phyloP scores from a whole-genome alignment of 352 stramenopile species.

The Ophiocytium majus region DNA sequence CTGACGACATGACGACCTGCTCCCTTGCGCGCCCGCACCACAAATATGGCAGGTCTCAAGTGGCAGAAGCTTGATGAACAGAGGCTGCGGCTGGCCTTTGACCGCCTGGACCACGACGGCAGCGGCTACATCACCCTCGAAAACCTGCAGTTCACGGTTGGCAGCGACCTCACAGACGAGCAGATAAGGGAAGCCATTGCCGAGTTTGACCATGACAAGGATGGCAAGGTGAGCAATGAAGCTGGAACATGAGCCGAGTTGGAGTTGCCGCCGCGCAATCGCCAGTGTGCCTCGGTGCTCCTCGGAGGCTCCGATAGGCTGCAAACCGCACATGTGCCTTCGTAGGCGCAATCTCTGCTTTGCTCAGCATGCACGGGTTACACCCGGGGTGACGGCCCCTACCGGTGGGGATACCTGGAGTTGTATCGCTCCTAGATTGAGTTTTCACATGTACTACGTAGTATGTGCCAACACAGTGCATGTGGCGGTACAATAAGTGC shows the following conservation, averaged over 20 bases:
- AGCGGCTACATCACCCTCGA: slow-evolving; percentile 50
- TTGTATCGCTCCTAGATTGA: no score
- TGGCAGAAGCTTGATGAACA: slow-evolving; percentile 35
- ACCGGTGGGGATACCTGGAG: no score
- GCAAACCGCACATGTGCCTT: no score
- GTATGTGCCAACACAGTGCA: background rate
- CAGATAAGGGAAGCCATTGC: slow-evolving; percentile 31
- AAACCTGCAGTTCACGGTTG: slow-evolving; percentile 42
- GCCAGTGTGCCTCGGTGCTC: no score
- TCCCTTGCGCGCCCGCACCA: background rate
- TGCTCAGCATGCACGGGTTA: no score
- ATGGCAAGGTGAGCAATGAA: slow-evolving; percentile 44
- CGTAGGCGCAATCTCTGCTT: no score
- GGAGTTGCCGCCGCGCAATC: no score
- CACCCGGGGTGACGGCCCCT: no score
- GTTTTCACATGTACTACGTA: slow-evolving; percentile 12
- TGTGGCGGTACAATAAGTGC: background rate
- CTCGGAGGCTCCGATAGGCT: no score
- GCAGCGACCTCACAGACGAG: slow-evolving; percentile 29
- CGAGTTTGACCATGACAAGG: slow-evolving; percentile 45
- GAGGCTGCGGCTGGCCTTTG: slow-evolving; percentile 33
- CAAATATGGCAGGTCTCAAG: slow-evolving; percentile 31
- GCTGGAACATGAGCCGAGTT: no score
- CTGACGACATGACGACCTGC: background rate
- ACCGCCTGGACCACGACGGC: slow-evolving; percentile 45